Conservation (phyloP, 352 stramenopile species). For the Pythium myriotylum region DNA sequence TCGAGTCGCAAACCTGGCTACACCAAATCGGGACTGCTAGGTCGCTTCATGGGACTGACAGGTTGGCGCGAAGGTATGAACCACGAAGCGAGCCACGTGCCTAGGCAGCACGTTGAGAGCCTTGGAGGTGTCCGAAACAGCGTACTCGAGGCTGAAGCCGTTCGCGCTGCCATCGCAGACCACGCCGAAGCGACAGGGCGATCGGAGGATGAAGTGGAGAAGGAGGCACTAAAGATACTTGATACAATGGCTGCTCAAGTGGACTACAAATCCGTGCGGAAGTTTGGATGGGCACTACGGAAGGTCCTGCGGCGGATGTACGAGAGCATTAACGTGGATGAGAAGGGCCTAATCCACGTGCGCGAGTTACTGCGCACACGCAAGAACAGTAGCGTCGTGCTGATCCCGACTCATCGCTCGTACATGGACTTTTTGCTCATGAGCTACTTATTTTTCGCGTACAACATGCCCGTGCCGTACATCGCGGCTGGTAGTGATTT, state of each 20-base stretch:
- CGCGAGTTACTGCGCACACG: slow-evolving; percentile 55
- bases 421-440: slow-evolving; percentile 88
- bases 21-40: slow-evolving; percentile 80
- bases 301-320: slow-evolving; percentile 88
- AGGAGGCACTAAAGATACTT: slow-evolving; percentile 63
- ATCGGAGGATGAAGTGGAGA: slow-evolving; percentile 49
- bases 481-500: slow-evolving; percentile 84
- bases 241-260: slow-evolving; percentile 77
- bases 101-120: slow-evolving; percentile 64
- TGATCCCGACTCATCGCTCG: slow-evolving; percentile 85
- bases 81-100: slow-evolving; percentile 86
- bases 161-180: slow-evolving; percentile 58
- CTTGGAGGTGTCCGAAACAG: slow-evolving; percentile 65
- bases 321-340: slow-evolving; percentile 86
- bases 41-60: slow-evolving; percentile 85
- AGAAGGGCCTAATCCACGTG: slow-evolving; percentile 69
- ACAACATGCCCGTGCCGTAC: slow-evolving; percentile 86
- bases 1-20: slow-evolving; percentile 88
- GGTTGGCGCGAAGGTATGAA: slow-evolving; percentile 86
- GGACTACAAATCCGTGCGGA: slow-evolving; percentile 76
- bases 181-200: slow-evolving; percentile 34
- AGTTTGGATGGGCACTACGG: slow-evolving; percentile 77
- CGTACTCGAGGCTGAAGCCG: slow-evolving; percentile 64
- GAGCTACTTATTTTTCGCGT: slow-evolving; percentile 89
- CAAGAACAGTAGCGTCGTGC: slow-evolving; percentile 61